phyloP scores from a whole-genome alignment of 164 flowering plant genomes.

The Pachysandra terminalis region DNA sequence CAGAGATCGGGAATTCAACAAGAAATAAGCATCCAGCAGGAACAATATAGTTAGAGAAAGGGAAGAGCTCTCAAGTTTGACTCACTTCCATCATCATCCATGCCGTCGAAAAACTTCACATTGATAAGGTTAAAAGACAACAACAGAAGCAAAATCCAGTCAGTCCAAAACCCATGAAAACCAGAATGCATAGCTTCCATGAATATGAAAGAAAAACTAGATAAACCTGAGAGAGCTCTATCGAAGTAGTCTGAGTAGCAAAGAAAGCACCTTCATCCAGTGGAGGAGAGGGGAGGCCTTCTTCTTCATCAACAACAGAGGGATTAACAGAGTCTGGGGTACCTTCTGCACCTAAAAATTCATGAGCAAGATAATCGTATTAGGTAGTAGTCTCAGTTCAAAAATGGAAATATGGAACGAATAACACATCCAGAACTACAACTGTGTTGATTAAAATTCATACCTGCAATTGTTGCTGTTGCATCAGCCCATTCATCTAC shows the following conservation, averaged over 20 bases:
- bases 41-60: slow-evolving; percentile 4
- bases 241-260: slow-evolving; percentile 43
- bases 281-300: slow-evolving; percentile 95
- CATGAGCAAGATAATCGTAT: not conserved
- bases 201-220: no score
- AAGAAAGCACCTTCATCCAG: slow-evolving; percentile 78
- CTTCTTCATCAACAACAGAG: slow-evolving; percentile 66
- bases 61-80: slow-evolving; percentile 16
- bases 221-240: slow-evolving; percentile 72
- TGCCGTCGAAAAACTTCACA: slow-evolving; percentile 83
- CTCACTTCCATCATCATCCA: slow-evolving; percentile 99
- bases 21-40: slow-evolving; percentile 26
- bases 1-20: slow-evolving; percentile 27
- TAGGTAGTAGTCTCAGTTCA: not conserved
- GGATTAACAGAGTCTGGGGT: slow-evolving; percentile 83
- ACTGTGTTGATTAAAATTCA: not conserved
- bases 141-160: slow-evolving; percentile 20
- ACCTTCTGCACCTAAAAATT: slow-evolving; percentile 33
- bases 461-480: slow-evolving; percentile 45
- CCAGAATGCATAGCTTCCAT: no score
- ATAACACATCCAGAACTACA: not conserved
- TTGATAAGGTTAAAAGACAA: slow-evolving; percentile 5
- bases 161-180: slow-evolving; percentile 12
- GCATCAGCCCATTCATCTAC: slow-evolving; percentile 73
- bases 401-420: not conserved